Evolutionary conservation across 1,284 basidiomycete genomes (phyloP), one percentile per base, ranked within the genome.

Genomic region (Moniliophthora roreri): DNA sequence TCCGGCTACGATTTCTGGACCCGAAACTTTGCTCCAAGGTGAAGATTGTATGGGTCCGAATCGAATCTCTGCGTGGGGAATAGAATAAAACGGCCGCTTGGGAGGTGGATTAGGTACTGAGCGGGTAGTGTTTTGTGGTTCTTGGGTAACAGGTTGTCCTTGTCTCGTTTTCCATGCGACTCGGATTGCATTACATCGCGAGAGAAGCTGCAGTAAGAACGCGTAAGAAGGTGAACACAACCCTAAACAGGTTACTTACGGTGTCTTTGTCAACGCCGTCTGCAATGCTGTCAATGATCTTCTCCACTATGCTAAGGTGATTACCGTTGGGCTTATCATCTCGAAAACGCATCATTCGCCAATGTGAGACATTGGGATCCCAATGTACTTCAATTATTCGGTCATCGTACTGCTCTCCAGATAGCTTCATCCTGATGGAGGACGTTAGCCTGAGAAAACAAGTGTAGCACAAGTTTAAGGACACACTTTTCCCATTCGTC

Each of bases 311-410:
- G 37, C 71, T 79, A 54, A 80, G 81, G 69, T 93, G 92, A 70
- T 98, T 98, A 26, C 91, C 95, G 60, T 93, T 73, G 3, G 83
- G 88, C 68, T 98, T 98, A 71, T 98, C 95, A 64, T 95, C 85
- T 61, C 95, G 74, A 68, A 95, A 95, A 37, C 95, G 84, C 82
- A 97, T 85, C 80, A 93, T 86, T 51, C 84, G 84, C 94, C 95
- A 98, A 48, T 79, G 80, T 39, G 81, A 79, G 15, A 71, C 60
- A 6, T 69, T 66, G 7, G 77, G 58, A 62, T 96, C 89, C 96
- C 97, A 99, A 54, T 85, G 84, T 20, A 95, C 94, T 68, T 99
- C 97, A 24, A 98, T 90, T 47, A 99, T 83, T 7, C 95, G 83
- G 66, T 98, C 95, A 66, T 99, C 95, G 57, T 88, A 79, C 67